Evolutionary conservation across 306 rosid genomes (phyloP), one percentile per base, ranked within the genome.

Genomic region (Phaseolus lunatus): DNA sequence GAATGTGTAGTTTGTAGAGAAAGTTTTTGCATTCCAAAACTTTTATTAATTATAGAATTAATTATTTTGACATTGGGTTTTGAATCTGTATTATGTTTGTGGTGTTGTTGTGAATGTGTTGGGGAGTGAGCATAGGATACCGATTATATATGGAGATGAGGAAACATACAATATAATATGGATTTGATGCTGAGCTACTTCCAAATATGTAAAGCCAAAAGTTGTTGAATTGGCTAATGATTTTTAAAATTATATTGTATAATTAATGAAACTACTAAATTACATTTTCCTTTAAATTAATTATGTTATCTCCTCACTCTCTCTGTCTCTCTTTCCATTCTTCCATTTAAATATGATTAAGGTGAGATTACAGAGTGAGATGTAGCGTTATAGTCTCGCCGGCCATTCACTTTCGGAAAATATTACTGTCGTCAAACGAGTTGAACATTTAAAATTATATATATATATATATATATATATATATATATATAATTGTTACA

Each of bases 201-300:
- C 90, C 90, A 66, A 84, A 76, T 45, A 84, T 73, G 41, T 89
- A 57, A 39, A 78, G 88, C 88, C 92, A 84, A 88, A 88, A 88
- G 76, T 82, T 53, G 86, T 81, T 73, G 58, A 78, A 61, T 67
- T 54, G 47, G 57, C 33, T 58, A n/a, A 27, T 50, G 67, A 58
- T 26, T 4, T 7, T 37, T 0, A 31, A 0, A 31, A 53, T 45
- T 10, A 31, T 54, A n/a, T 33, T 5, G 0, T 33, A 33, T 33
- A 5, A 33, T 31, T 31, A 31, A 31, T 4, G 14, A 16, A 61
- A 56, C 8, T 7, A 27, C 16, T 11, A 15, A 59, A 59, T 57
- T 22, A 5, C 3, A 18, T 18, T 48, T 27, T 52, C 33, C 29
- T 26, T 29, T 74, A 3, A 48, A 16, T 26, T 78, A 58, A 48